Percentiles rank a stretch among this genome's conserved stretches.
phyloP scores from a whole-genome alignment of 2,329 filamentous ascomycete species.

The Aspergillus carbonarius region DNA sequence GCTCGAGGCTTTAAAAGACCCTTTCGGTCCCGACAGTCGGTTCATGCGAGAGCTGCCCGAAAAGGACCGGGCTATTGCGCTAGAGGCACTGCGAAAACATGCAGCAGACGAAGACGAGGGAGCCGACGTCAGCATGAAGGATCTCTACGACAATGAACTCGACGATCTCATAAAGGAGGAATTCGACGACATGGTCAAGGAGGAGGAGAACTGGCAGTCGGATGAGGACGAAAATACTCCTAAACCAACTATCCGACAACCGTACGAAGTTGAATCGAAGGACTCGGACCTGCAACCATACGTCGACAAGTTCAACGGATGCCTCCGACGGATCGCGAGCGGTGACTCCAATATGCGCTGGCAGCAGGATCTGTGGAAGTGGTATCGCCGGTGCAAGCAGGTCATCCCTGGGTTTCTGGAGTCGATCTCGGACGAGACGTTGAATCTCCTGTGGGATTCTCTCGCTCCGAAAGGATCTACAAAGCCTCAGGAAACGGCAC shows the following conservation, averaged over 20 bases:
- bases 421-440: slow-evolving; percentile 60
- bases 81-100: slow-evolving; percentile 44
- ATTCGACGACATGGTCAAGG: slow-evolving; percentile 36
- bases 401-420: slow-evolving; percentile 49
- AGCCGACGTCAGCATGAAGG: slow-evolving; percentile 30
- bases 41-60: slow-evolving; percentile 46
- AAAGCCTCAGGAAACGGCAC: slow-evolving; percentile 54
- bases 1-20: slow-evolving; percentile 40
- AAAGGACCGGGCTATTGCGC: slow-evolving; percentile 41
- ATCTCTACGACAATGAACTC: slow-evolving; percentile 43
- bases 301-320: slow-evolving; percentile 41
- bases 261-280: slow-evolving; percentile 33
- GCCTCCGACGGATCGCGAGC: slow-evolving; percentile 31
- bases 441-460: slow-evolving; percentile 67
- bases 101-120: slow-evolving; percentile 36
- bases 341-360: slow-evolving; percentile 30
- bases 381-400: slow-evolving; percentile 52
- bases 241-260: slow-evolving; percentile 18
- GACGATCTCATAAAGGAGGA: slow-evolving; percentile 42
- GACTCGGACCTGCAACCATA: slow-evolving; percentile 40
- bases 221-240: slow-evolving; percentile 19
- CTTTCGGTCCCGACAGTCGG: slow-evolving; percentile 43
- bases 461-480: slow-evolving; percentile 45
- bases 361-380: slow-evolving; percentile 48
- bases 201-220: slow-evolving; percentile 39